phyloP scores from a whole-genome alignment of 2,329 filamentous ascomycete species.

The Mycosphaerella sp. region DNA sequence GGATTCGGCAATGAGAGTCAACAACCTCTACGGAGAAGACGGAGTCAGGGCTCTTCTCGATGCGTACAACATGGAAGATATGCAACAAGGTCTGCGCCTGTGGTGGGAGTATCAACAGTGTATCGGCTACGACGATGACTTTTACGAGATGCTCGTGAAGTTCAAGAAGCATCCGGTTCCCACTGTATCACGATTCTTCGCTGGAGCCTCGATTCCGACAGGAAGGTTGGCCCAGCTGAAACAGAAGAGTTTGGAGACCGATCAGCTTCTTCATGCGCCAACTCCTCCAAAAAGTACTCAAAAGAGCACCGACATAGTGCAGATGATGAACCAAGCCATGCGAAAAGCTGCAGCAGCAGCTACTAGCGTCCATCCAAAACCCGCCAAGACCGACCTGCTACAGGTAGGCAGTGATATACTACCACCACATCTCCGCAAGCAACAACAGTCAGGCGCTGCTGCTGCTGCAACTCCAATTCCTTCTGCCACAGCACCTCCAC shows the following conservation, averaged over 20 bases:
- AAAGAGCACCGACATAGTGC: too few species aligned
- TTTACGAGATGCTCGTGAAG: conserved; percentile 38
- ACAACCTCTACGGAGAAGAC: conserved; percentile 27
- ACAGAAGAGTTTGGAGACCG: too few species aligned
- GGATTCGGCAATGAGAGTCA: conserved; percentile 33
- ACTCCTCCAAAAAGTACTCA: too few species aligned
- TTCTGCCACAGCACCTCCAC: neutral
- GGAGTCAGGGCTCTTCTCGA: conserved; percentile 34
- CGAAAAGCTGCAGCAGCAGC: too few species aligned
- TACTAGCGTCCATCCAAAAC: too few species aligned
- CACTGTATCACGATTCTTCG: neutral
- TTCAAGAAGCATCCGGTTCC: conserved; percentile 7
- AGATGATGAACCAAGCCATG: too few species aligned
- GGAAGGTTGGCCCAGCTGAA: too few species aligned
- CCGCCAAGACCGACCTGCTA: neutral
- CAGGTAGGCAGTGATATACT: neutral
- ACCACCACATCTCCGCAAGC: neutral
- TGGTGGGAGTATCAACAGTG: conserved; percentile 46
- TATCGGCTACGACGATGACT: conserved; percentile 36
- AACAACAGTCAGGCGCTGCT: neutral
- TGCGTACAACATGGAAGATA: conserved; percentile 39
- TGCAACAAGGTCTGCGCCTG: conserved; percentile 37
- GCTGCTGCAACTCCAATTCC: neutral
- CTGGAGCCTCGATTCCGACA: neutral
- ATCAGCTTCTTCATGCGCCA: too few species aligned